Conservation (phyloP, 208 protist genomes). For the Acanthamoeba quina region DNA sequence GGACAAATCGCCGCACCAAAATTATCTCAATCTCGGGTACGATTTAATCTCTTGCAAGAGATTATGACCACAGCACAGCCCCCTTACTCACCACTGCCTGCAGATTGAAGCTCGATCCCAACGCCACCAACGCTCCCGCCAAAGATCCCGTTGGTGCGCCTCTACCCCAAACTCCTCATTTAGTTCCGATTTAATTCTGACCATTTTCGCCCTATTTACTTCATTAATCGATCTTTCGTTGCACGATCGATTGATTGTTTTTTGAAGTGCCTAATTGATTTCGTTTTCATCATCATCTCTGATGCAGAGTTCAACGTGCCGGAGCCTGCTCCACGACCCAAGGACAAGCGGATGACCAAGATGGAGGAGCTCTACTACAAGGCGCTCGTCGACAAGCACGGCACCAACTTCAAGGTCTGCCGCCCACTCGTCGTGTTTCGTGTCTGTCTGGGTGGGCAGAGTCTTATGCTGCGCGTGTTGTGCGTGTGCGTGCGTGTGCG, state of each 20-base stretch:
- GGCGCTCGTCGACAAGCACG: constrained; percentile 22
- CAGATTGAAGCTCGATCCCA: background rate
- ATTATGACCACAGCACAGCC: background rate
- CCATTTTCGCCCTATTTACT: background rate
- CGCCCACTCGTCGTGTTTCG: background rate
- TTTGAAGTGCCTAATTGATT: background rate
- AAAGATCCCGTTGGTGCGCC: background rate
- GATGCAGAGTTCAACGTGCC: background rate
- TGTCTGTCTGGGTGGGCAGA: background rate
- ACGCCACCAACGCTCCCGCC: background rate
- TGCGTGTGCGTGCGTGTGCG: no score
- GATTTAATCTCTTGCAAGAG: background rate
- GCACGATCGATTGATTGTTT: background rate
- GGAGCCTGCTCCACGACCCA: background rate
- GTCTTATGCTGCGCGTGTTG: background rate
- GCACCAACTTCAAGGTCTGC: constrained; percentile 16
- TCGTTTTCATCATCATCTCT: no score
- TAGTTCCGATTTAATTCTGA: background rate
- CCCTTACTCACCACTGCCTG: background rate
- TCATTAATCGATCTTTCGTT: background rate
- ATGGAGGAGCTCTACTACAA: constrained; percentile 39
- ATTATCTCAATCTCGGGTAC: constrained; percentile 33
- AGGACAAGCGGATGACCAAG: constrained; percentile 33
- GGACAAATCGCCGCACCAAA: constrained; percentile 23
- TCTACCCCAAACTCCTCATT: background rate